Evolutionary conservation across 805 yeast genomes (phyloP), one percentile per base, ranked within the genome.

Genomic region (Saturnispora zaruensis): DNA sequence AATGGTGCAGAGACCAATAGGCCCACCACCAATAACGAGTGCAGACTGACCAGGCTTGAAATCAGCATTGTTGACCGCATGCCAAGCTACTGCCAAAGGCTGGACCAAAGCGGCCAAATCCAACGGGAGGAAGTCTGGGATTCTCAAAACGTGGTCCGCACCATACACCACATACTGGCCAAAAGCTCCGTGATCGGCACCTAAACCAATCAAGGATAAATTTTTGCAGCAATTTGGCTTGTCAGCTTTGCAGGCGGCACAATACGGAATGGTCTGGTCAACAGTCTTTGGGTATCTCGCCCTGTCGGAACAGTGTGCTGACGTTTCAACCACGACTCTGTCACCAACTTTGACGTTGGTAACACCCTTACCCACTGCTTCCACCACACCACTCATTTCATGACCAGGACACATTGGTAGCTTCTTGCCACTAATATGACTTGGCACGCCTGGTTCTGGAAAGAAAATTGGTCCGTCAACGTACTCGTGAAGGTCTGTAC

Each of bases 281-380:
- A 51, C 49, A 51, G 44, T 57, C 50, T 26, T 73, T 72, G 38
- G 65, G 64, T 63, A 46, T 61, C 61, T 53, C 21, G 50, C 52
- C 40, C 59, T 64, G 57, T 61, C 63, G 59, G 70, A 57, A 57
- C 68, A 82, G 36, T 78, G 78, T 32, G 79, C 78, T 1, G 81
- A 72, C 6, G 84, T 81, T 57, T 81, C 86, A 25, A 81, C 75
- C 21, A 76, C 81, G 28, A 82, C 87, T 41, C 75, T 74, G 59
- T 79, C 82, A 13, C 84, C 84, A 2, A 66, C 64, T 54, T 72
- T 63, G 25, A 77, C 63, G 13, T 62, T 61, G 0, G 64, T 63
- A 5, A 79, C 83, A 21, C 55, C 68, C 0, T 66, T 41, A 34
- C 85, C 85, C 28, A 77, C 63, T 34, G 64, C 73, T 24, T 47